Evolutionary conservation across 441 rosid species (phyloP).

Genomic region (Flueggea neowawraea): DNA sequence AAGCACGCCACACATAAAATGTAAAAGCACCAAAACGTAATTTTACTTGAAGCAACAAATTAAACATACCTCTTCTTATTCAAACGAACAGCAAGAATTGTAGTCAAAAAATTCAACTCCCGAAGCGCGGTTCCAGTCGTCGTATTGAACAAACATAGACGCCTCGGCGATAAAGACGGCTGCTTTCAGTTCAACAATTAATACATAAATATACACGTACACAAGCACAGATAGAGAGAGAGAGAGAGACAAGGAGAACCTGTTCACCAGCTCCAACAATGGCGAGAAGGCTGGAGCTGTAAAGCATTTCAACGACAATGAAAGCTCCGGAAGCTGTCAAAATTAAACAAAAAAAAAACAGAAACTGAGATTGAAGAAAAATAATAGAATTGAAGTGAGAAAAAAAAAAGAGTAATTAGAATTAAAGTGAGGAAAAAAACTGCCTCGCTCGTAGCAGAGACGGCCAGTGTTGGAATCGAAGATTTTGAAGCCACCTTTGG

Average conservation of each 20-base stretch:
- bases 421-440: constrained; percentile 1
- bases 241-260: constrained; percentile 28
- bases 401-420: constrained; percentile 5
- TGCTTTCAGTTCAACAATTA: constrained; percentile 24
- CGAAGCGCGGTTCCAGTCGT: constrained; percentile 61
- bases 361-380: background rate
- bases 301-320: constrained; percentile 77
- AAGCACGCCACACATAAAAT: too few species aligned
- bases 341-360: constrained; percentile 22
- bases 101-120: constrained; percentile 73
- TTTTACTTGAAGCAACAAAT: background rate
- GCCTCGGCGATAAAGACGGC: constrained; percentile 85
- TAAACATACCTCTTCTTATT: constrained; percentile 58
- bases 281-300: constrained; percentile 80
- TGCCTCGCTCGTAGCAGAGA: constrained; percentile 83
- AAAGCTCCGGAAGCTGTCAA: constrained; percentile 64
- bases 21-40: background rate
- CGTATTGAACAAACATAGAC: constrained; percentile 81
- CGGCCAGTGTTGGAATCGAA: constrained; percentile 80
- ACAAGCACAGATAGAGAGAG: background rate
- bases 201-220: background rate
- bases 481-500: constrained; percentile 63
- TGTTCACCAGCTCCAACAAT: constrained; percentile 96
- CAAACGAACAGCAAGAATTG: constrained; percentile 76
- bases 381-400: background rate